Evolutionary conservation across 495 filamentous ascomycete species (phyloP), one percentile per base, ranked within the genome.

Genomic region (Lentithecium fluviatile): DNA sequence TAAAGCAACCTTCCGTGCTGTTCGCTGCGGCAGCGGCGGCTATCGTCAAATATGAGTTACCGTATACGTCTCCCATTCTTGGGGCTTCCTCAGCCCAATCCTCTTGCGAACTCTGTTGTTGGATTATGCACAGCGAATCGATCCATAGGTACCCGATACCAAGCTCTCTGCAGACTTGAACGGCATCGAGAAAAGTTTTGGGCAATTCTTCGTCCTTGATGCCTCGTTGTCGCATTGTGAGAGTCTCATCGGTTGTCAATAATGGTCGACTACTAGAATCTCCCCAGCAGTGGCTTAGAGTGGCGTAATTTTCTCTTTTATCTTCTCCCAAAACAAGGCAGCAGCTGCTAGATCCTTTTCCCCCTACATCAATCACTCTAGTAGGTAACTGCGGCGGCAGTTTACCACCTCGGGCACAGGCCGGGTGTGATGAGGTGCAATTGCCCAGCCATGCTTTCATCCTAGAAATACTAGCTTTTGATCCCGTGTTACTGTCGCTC

Each of bases 61-160:
- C 15, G 24, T 58, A 58, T 10, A 48, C 25, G 2, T 36, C 25
- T 6, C 43, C 34, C 54, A 58, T 58, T 32, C 8, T 26, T 2
- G 19, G 13, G 11, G 54, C 40, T 24, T 58, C 54, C n/a, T 23
- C 8, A 37, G 42, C 42, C 54, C 54, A 58, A 20, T 58, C 54
- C 11, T 32, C 49, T 25, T 11, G 15, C 24, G 42, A 15, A 38
- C 4, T 34, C 3, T 46, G 13, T n/a, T 66, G 61, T 34, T 65
- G 62, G 17, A 65, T 26, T 3, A 65, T 65, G 37, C 62, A 65
- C 15, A 43, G 40, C 15, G 40, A 43, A 43, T 43, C 40, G 40
- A 67, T 67, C 65, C 65, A 67, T 8, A 67, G 47, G 53, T 65
- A 67, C 6, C 20, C 40, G 7, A 52, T 7, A 11, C 60, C 56